Percentiles rank a stretch among this genome's conserved stretches.
Conservation (phyloP, 2,329 filamentous ascomycete genomes). For the Teratosphaeria pseudoeucalypti region DNA sequence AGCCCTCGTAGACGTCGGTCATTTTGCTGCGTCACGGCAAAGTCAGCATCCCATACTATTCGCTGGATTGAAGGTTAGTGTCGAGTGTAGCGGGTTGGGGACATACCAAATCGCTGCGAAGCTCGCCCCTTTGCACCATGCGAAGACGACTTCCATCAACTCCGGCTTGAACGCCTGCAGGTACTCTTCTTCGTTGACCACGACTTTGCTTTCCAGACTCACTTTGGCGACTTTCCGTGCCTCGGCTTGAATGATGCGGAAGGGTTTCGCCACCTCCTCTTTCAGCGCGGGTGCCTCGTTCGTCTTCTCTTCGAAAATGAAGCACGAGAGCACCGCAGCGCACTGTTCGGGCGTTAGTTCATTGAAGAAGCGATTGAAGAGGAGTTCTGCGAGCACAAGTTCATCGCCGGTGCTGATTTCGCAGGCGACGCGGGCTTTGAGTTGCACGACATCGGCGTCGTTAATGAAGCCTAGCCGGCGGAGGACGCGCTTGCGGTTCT, state of each 20-base stretch:
- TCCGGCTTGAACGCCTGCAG: slow-evolving; percentile 82
- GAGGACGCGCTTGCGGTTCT: slow-evolving; percentile 88
- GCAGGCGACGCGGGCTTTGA: slow-evolving; percentile 94
- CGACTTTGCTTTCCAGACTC: slow-evolving; percentile 84
- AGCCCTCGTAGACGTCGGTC: slow-evolving; percentile 97
- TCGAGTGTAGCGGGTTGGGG: not conserved
- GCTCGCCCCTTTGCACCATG: slow-evolving; percentile 80
- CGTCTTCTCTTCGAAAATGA: slow-evolving; percentile 95
- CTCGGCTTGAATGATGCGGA: slow-evolving; percentile 75
- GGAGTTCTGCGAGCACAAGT: slow-evolving; percentile 78
- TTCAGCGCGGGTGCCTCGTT: slow-evolving; percentile 61
- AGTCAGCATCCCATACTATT: not conserved
- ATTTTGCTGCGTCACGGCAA: slow-evolving; percentile 61
- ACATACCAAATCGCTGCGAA: slow-evolving; percentile 93
- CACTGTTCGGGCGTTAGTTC: slow-evolving; percentile 80
- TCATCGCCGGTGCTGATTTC: slow-evolving; percentile 97
- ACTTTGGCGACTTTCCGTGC: slow-evolving; percentile 86
- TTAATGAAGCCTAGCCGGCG: slow-evolving; percentile 93
- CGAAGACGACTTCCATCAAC: slow-evolving; percentile 90
- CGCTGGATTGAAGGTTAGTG: not conserved
- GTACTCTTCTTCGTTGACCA: slow-evolving; percentile 92
- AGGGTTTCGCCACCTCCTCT: slow-evolving; percentile 79
- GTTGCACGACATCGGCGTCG: slow-evolving; percentile 85
- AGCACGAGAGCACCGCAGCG: slow-evolving; percentile 78
- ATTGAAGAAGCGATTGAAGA: slow-evolving; percentile 98